These are phyloP conservation scores for Noccaea bulbosa DNA, from an alignment of 345 rosid genomes.

Conservation along the genomic window DNA sequence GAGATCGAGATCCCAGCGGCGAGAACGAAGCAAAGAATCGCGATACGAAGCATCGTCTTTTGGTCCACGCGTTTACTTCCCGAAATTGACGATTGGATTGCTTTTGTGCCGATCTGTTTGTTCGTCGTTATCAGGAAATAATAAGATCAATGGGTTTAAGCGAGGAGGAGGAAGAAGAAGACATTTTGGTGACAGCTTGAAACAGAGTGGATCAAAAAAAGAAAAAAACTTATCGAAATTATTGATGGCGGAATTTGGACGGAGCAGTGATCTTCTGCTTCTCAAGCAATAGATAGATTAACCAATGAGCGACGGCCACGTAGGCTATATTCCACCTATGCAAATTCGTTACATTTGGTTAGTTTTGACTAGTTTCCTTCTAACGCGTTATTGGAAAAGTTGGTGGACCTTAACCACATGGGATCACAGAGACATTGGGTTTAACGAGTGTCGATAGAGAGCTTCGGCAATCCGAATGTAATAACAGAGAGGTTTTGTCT, in stretches of 20 bases:
- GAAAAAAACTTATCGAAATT: conserved; percentile 34
- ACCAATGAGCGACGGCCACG: conserved; percentile 6
- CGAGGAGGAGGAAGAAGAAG: conserved; percentile 38
- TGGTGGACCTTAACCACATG: conserved; percentile 39
- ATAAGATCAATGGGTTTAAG: conserved; percentile 43
- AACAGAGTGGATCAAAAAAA: conserved; percentile 57
- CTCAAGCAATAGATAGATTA: background rate
- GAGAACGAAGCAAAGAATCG: conserved; percentile 42
- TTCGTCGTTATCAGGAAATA: conserved; percentile 16
- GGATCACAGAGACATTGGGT: conserved; percentile 31
- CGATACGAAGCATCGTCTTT: conserved; percentile 40
- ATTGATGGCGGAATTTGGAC: conserved; percentile 48
- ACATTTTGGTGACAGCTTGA: conserved; percentile 67
- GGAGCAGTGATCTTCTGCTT: conserved; percentile 32
- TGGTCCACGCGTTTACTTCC: background rate
- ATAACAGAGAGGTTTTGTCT: background rate
- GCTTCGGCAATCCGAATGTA: conserved; percentile 28
- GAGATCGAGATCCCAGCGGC: conserved; percentile 33
- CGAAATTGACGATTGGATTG: background rate
- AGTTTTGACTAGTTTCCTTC: background rate
- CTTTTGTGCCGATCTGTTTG: background rate
- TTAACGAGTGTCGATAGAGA: no score
- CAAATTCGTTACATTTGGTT: conserved; percentile 12
- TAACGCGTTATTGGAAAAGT: conserved; percentile 21
- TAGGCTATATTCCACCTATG: background rate